Evolutionary conservation across 371 early-diverging fungal genomes (phyloP).

Genomic region (Batrachochytrium dendrobatidis): DNA sequence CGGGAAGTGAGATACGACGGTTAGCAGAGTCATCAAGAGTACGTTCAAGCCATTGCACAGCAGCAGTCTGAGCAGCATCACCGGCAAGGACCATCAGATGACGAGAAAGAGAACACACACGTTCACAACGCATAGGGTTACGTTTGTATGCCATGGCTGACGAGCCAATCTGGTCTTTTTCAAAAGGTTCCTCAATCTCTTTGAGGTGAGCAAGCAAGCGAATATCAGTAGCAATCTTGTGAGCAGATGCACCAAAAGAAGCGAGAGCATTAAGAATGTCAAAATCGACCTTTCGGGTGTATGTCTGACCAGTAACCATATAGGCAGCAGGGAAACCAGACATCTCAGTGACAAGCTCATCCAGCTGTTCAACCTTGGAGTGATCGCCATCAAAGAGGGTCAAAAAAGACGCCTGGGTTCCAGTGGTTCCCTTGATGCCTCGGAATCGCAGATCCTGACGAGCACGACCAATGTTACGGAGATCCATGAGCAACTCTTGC

Average conservation of each 20-base stretch:
- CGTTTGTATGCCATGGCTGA: conserved; percentile 99
- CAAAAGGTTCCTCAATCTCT: conserved; percentile 97
- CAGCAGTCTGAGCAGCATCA: conserved; percentile 82
- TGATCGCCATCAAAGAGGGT: conserved; percentile 92
- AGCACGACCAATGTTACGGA: conserved; percentile 85
- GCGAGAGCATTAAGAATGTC: conserved; percentile 81
- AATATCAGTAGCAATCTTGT: conserved; percentile 95
- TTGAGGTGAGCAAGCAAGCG: conserved; percentile 92
- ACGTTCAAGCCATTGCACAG: conserved; percentile 95
- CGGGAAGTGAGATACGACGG: conserved; percentile 91
- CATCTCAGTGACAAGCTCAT: conserved; percentile 81
- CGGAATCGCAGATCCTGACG: conserved; percentile 85
- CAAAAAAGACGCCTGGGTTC: conserved; percentile 96
- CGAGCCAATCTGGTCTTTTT: conserved; percentile 96
- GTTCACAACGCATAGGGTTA: conserved; percentile 97
- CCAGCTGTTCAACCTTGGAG: conserved; percentile 84
- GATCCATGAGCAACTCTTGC: conserved; percentile 89
- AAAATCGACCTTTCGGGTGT: conserved; percentile 94
- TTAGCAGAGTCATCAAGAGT: conserved; percentile 95
- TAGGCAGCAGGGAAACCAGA: conserved; percentile 77
- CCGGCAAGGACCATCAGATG: conserved; percentile 89
- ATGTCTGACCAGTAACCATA: conserved; percentile 95
- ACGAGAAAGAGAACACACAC: conserved; percentile 91
- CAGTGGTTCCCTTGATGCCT: conserved; percentile 98
- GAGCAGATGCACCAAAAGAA: conserved; percentile 92